Conservation (phyloP, 2,329 filamentous ascomycete species). For the Ascochyta viciae-villosae region DNA sequence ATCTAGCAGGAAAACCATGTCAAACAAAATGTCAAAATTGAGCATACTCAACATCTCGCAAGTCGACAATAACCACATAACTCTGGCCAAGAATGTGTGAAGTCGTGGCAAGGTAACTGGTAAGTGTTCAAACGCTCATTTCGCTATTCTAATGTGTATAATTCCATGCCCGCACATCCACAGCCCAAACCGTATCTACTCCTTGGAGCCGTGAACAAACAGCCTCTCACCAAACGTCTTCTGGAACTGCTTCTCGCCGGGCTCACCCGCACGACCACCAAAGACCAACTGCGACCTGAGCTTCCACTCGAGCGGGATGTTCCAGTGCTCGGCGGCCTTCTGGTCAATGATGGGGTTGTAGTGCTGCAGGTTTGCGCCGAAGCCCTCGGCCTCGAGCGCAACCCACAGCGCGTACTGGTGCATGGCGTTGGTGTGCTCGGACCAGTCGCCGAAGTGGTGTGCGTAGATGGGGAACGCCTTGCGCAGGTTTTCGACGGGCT, state of each 20-base stretch:
- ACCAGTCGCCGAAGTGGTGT: constrained; percentile 81
- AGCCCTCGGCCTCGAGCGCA: constrained; percentile 80
- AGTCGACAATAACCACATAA: background rate
- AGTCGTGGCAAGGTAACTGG: background rate
- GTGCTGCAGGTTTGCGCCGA: constrained; percentile 90
- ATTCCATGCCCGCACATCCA: background rate
- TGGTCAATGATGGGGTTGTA: constrained; percentile 87
- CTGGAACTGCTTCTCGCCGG: constrained; percentile 69
- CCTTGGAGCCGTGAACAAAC: constrained; percentile 49
- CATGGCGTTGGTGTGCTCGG: constrained; percentile 79
- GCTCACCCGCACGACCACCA: constrained; percentile 64
- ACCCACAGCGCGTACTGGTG: constrained; percentile 83
- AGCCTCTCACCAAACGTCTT: constrained; percentile 69
- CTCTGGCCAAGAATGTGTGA: background rate
- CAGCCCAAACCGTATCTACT: constrained; percentile 18
- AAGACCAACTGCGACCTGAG: constrained; percentile 87
- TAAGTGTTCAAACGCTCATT: constrained; percentile 3
- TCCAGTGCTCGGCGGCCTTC: constrained; percentile 73
- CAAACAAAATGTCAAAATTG: background rate
- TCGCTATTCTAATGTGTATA: background rate
- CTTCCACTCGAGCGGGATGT: constrained; percentile 74
- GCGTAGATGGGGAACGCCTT: constrained; percentile 75
- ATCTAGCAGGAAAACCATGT: background rate
- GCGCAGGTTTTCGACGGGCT: constrained; percentile 70
- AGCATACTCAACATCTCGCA: background rate